These are phyloP conservation scores for Backusella psychrophila DNA, from an alignment of 192 early-diverging fungal genomes.

Conservation along the genomic window DNA sequence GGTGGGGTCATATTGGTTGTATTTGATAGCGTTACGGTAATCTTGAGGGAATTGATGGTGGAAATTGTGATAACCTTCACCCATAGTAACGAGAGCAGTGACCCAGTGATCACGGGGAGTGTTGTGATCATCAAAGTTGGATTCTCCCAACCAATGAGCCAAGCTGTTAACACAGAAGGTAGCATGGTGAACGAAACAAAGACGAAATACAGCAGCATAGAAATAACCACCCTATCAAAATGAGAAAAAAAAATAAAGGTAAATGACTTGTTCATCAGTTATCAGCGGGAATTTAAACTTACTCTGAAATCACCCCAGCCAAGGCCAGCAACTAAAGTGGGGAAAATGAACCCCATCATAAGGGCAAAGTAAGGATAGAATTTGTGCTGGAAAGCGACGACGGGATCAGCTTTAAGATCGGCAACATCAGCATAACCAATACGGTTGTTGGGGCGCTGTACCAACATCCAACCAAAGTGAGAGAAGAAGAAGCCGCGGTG, in stretches of 20 bases:
- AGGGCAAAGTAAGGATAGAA: conserved; percentile 72
- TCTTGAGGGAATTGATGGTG: conserved; percentile 88
- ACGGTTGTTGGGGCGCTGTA: conserved; percentile 69
- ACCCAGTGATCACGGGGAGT: conserved; percentile 83
- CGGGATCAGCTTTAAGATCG: conserved; percentile 71
- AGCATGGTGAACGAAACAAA: conserved; percentile 81
- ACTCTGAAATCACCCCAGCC: conserved; percentile 75
- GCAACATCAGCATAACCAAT: conserved; percentile 80
- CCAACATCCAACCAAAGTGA: conserved; percentile 86
- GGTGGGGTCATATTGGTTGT: conserved; percentile 81
- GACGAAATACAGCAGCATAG: conserved; percentile 69
- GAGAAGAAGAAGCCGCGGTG: conserved; percentile 78
- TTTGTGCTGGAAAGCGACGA: conserved; percentile 77
- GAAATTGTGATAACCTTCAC: conserved; percentile 87
- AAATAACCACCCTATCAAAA: conserved; percentile 68
- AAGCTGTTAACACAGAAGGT: conserved; percentile 88
- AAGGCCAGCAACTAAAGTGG: conserved; percentile 82
- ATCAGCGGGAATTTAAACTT: conserved; percentile 11
- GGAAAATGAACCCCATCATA: conserved; percentile 74
- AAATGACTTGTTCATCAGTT: not conserved
- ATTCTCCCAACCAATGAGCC: conserved; percentile 75
- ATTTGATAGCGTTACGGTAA: conserved; percentile 79
- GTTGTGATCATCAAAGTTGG: conserved; percentile 76
- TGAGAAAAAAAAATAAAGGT: conserved; percentile 6
- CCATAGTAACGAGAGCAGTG: conserved; percentile 74